Base-by-base conservation (phyloP, 495 filamentous ascomycete species). In the Sordaria brevicollis region DNA sequence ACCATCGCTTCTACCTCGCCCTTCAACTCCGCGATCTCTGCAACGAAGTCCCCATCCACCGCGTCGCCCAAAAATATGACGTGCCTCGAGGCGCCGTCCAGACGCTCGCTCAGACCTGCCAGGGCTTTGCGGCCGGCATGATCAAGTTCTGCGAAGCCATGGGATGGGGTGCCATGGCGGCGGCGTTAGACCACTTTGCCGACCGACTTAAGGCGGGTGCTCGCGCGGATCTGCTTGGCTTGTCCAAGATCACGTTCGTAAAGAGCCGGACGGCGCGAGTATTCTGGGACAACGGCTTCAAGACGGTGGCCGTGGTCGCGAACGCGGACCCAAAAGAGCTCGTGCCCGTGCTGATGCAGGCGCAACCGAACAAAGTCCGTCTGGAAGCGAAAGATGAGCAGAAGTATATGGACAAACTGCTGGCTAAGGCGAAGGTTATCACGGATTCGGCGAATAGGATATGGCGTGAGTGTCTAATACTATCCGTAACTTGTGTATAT, bases 11-110 rank as follows among this genome's bases (percentile, higher is more conserved):
- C 73, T 95, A 93, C 74, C 82, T 90, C 19, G 90, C 92, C 11
- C 86, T 95, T 57, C 92, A 94, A 75, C 86, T 95, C 38, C 89
- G 92, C 21, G 91, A 94, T 74, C 79, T 95, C 36, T 92, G 91
- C 78, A 94, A 93, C 74, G 92, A 94, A 70, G 82, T 87, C 29
- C 92, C 92, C 1, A 83, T 94, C 7, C 86, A 91, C 67, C 76
- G 81, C 1, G 90, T 95, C 37, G 88, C 92, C 1, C 78, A 78
- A 19, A 91, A 91, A 71, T 94, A 92, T 74, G 85, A 86, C 21
- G 86, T 87, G 66, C 87, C 89, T 9, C 86, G 91, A 35, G 92
- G 92, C 0, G 79, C 85, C 34, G 87, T 94, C 5, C 92, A 95
- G 74, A 90, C 83, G 25, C 81, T 94, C 11, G 86, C 90, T 0